Percentiles rank a stretch among this genome's conserved stretches.
phyloP scores from a whole-genome alignment of 129 eudicot species.

The Solidago caesia region DNA sequence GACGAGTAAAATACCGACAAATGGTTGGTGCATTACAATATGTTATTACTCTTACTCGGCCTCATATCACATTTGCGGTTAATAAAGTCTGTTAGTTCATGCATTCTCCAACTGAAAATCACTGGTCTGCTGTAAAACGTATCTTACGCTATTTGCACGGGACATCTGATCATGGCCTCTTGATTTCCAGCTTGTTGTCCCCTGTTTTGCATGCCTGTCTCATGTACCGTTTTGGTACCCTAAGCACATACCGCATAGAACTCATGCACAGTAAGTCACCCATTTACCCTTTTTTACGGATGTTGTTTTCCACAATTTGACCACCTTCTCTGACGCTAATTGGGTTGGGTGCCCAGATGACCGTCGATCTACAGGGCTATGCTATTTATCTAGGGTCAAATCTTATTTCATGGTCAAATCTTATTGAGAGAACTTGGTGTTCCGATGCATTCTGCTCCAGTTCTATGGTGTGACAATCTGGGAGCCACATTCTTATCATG shows the following conservation, averaged over 20 bases:
- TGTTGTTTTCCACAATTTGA: too few species aligned
- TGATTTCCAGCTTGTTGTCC: too few species aligned
- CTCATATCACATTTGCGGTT: background rate
- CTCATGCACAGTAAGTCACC: too few species aligned
- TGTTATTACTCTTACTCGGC: background rate
- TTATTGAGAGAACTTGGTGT: background rate
- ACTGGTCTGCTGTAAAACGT: background rate
- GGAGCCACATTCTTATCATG: background rate
- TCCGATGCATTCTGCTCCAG: background rate
- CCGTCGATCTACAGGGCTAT: background rate
- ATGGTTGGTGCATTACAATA: background rate
- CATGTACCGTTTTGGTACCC: too few species aligned
- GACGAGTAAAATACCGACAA: background rate
- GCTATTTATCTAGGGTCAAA: too few species aligned
- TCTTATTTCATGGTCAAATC: background rate
- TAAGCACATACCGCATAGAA: too few species aligned
- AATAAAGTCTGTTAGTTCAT: conserved; percentile 1
- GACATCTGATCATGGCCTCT: background rate
- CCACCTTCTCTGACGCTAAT: too few species aligned
- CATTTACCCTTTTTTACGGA: too few species aligned
- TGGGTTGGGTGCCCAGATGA: too few species aligned
- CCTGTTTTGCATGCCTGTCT: too few species aligned
- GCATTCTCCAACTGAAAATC: background rate
- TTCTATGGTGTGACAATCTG: conserved; percentile 4
- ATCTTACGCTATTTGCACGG: background rate